A percentile compares a stretch with the other conserved stretches of the same genome.
phyloP scores from a whole-genome alignment of 2,329 filamentous ascomycete genomes.

The Mycosphaerelloides madeirae region DNA sequence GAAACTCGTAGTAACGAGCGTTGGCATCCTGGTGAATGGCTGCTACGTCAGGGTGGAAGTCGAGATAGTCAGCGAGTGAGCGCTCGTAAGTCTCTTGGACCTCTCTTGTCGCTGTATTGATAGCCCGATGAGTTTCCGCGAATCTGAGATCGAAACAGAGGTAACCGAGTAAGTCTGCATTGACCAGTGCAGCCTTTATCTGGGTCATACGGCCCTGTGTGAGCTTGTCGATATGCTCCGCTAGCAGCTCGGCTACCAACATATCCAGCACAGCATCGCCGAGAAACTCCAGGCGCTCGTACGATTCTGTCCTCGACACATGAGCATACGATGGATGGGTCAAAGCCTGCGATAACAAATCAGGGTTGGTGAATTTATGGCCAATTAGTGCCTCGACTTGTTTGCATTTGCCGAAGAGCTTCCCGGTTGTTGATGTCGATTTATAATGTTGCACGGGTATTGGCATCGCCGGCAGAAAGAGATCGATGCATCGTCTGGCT shows the following conservation, averaged over 20 bases:
- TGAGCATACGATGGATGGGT: constrained; percentile 57
- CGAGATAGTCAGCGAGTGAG: constrained; percentile 32
- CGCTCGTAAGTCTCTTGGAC: too few relatives aligned
- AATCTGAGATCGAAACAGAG: constrained; percentile 51
- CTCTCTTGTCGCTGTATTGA: not conserved
- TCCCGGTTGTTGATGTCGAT: too few relatives aligned
- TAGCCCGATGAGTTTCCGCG: constrained; percentile 4
- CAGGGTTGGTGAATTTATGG: constrained; percentile 64
- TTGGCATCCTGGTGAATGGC: constrained; percentile 43
- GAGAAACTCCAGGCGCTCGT: constrained; percentile 80
- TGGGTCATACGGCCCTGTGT: constrained; percentile 65
- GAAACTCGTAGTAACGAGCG: constrained; percentile 49
- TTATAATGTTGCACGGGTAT: constrained; percentile 40
- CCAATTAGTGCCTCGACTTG: constrained; percentile 63
- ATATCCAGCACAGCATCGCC: constrained; percentile 82
- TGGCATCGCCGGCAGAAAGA: constrained; percentile 57
- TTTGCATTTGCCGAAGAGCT: constrained; percentile 39
- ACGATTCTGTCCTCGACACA: constrained; percentile 45
- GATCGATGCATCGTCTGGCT: constrained; percentile 58
- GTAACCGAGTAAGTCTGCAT: constrained; percentile 74
- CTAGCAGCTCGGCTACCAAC: constrained; percentile 62
- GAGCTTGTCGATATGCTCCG: constrained; percentile 45
- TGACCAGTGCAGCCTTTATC: constrained; percentile 70
- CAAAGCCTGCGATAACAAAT: constrained; percentile 69
- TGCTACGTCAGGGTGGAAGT: constrained; percentile 41